Base-by-base conservation (phyloP, 1,284 basidiomycete species). In the Pascua sp. region DNA sequence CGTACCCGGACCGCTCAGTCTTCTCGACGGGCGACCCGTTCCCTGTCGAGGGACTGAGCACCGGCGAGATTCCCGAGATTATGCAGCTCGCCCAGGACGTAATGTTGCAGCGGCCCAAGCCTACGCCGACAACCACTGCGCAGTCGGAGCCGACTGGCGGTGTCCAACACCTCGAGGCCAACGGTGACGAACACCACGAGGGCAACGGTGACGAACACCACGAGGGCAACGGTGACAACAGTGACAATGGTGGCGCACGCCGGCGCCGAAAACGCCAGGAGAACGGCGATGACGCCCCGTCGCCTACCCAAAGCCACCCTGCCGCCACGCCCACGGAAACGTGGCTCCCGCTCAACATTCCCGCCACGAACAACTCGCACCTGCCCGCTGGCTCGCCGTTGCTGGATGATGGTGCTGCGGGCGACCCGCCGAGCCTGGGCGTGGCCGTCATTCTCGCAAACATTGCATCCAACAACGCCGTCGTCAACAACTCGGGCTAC, bases 401-500 rank as follows among this genome's bases (percentile, higher is more conserved):
- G 44, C 60, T 80, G 13, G 51, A 62, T 8, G 80, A 81, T 62
- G 86, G 84, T 15, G 86, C 89, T 0, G 87, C 86, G 0, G 88
- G 82, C 2, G 92, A 96, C 76, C 91, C 92, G 0, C 85, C 90
- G 0, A 86, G 86, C 60, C 82, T 92, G 48, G 91, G 91, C 0
- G 81, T 89, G n/a, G 82, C 87, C 0, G 84, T 91, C 18, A 77
- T 93, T 47, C 73, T 95, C 5, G 88, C 90, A 1, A 71, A 76
- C 47, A 64, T 56, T 13, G 66, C 67, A 40, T 65, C 65, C 15
- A 51, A 51, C 43, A 63, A 67, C 53, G 62, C 59, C 24, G 51
- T 61, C 38, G 65, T 74, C 42, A 69, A 72, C 45, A 80, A 77
- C 42, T 67, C 81, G 36, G 80, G 84, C 57, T 95, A 88, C 73